Conservation (phyloP, 129 eudicot species). For the Artemisia argyi region DNA sequence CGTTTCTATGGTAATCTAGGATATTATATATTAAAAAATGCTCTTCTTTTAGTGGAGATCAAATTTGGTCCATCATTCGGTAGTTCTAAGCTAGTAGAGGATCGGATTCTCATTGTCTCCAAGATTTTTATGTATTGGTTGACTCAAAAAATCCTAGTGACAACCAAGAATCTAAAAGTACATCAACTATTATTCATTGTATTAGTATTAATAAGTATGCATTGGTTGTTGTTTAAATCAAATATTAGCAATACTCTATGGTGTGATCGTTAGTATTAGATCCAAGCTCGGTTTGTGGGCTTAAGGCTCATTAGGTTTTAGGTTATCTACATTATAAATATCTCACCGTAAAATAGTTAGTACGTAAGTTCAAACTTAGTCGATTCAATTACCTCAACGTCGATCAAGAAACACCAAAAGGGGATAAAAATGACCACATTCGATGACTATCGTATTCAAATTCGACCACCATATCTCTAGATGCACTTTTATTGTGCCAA, state of each 20-base stretch:
- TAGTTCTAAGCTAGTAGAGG: constrained; percentile 25
- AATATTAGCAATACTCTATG: too few species aligned
- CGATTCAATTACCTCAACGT: too few species aligned
- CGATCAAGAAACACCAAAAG: too few species aligned
- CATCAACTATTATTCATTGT: neutral
- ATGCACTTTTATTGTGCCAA: neutral
- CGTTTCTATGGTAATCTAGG: neutral
- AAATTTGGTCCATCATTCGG: constrained; percentile 27
- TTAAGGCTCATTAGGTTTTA: too few species aligned
- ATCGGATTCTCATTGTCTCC: constrained; percentile 27
- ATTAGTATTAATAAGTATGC: too few species aligned
- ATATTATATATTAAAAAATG: neutral
- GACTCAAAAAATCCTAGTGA: neutral
- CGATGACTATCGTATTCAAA: neutral
- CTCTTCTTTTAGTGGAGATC: neutral
- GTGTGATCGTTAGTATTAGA: too few species aligned
- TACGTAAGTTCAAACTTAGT: too few species aligned
- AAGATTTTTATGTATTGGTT: neutral
- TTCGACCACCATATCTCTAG: neutral
- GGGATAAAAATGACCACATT: too few species aligned
- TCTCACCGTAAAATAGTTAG: too few species aligned
- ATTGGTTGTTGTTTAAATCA: too few species aligned
- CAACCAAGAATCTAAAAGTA: neutral
- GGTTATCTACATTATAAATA: too few species aligned
- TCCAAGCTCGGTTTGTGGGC: too few species aligned